phyloP scores from a whole-genome alignment of 2,329 filamentous ascomycete species.

The Cadophora luteo-olivacea region DNA sequence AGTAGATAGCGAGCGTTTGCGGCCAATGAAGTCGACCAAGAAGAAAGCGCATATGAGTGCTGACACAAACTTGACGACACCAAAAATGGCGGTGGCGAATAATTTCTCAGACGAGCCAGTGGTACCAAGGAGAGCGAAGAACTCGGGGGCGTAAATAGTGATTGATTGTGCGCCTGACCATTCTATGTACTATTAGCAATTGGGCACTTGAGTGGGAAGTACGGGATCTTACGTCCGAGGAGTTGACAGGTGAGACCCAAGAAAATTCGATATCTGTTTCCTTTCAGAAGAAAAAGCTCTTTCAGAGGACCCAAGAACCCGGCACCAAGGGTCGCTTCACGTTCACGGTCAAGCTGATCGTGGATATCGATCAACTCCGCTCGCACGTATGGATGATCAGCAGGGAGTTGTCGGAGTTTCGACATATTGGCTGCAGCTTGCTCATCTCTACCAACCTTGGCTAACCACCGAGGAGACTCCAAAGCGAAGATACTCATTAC shows the following conservation, averaged over 20 bases:
- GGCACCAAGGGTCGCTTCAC: slow-evolving; percentile 72
- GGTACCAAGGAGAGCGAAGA: slow-evolving; percentile 76
- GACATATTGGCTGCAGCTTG: slow-evolving; percentile 62
- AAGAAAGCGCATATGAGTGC: slow-evolving; percentile 76
- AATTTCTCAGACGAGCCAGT: slow-evolving; percentile 72
- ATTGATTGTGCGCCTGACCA: slow-evolving; percentile 78
- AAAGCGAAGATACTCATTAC: slow-evolving; percentile 33
- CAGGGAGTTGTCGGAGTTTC: slow-evolving; percentile 63
- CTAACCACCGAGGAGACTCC: slow-evolving; percentile 57
- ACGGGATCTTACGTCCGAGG: slow-evolving; percentile 54
- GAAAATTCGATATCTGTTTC: slow-evolving; percentile 77
- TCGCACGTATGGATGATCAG: slow-evolving; percentile 65
- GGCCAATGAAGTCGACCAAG: slow-evolving; percentile 80
- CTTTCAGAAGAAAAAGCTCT: slow-evolving; percentile 69
- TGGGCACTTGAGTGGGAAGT: background rate
- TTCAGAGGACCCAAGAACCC: slow-evolving; percentile 69
- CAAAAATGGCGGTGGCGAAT: slow-evolving; percentile 77
- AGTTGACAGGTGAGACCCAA: slow-evolving; percentile 73
- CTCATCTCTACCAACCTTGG: slow-evolving; percentile 56
- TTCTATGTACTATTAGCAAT: slow-evolving; percentile 46
- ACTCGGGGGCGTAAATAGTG: slow-evolving; percentile 77
- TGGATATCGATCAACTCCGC: slow-evolving; percentile 70
- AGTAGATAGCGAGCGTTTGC: slow-evolving; percentile 69
- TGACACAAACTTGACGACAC: slow-evolving; percentile 74
- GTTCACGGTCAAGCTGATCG: slow-evolving; percentile 70